Evolutionary conservation across 768 basidiomycete species (phyloP), one percentile per base, ranked within the genome.

Genomic region (Hydnomerulius pinastri): DNA sequence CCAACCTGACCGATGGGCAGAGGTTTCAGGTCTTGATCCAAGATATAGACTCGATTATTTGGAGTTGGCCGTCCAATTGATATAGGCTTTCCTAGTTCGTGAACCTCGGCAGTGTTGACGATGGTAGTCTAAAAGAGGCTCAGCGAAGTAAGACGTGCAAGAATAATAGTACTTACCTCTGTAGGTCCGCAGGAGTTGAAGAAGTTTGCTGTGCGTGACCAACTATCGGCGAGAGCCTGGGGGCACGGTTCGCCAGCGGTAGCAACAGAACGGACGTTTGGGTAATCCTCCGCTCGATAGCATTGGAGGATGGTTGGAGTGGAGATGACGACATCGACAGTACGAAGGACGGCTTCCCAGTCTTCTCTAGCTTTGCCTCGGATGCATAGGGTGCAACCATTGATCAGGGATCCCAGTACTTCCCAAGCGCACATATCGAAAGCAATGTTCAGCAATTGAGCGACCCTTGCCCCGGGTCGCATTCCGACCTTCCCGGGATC

Each of bases 391-490:
- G 80, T 81, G 40, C 74, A 72, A 0, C 80, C 81, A 49, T 81
- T 81, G 58, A 65, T 72, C 45, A 82, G 62, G 9, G 75, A 70
- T 5, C 78, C 78, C 15, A 82, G 69, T 24, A 78, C 76, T 59
- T 82, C 80, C 83, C 83, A 85, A 17, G 80, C 81, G 36, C 79
- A 80, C 81, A 85, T 83, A 56, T 85, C 83, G 59, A 84, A 85
- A 4, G 82, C 77, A 37, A 85, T 77, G 54, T 84, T 83, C 66
- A 85, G 73, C 20, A 84, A 67, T 56, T 84, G 82, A 7, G 81
- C 75, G 18, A 84, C 80, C 10, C 79, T 74, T 25, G 74, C 57
- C 11, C 82, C 81, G 2, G 80, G 79, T n/a, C 62, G 52, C 79
- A 85, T 83, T 27, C 75, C 74, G 9, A 83, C 69, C 54, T 79